A percentile compares a stretch with the other conserved stretches of the same genome.
Conservation (phyloP, 169 alveolate species). For the Cryptosporidium baileyi region DNA sequence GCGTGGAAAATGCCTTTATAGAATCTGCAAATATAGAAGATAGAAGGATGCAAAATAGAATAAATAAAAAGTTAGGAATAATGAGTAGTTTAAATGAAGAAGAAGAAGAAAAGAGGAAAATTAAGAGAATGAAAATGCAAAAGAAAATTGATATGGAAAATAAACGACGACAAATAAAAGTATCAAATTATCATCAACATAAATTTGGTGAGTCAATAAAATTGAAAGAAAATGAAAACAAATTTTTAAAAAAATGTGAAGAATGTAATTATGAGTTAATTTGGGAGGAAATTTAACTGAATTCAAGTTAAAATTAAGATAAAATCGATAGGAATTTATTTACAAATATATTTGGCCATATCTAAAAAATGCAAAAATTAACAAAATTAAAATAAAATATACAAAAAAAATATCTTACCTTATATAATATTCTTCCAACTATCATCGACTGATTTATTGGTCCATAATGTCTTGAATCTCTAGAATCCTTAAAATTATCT, state of each 20-base stretch:
- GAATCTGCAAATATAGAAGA: constrained; percentile 20
- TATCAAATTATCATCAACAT: constrained; percentile 10
- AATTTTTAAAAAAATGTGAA: constrained; percentile 6
- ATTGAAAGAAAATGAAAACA: background rate
- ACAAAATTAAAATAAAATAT: background rate
- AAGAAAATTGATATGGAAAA: constrained; percentile 17
- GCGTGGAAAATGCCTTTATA: constrained; percentile 25
- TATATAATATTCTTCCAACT: constrained; percentile 14
- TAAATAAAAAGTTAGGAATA: constrained; percentile 33
- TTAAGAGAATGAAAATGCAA: background rate
- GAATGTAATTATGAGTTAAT: constrained; percentile 4
- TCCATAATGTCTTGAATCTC: constrained; percentile 67
- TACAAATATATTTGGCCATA: constrained; percentile 39
- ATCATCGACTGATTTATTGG: constrained; percentile 50
- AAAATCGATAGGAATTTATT: background rate
- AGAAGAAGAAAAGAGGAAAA: background rate
- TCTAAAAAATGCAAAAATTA: background rate
- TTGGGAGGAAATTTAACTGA: constrained; percentile 45
- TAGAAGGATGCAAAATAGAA: constrained; percentile 11
- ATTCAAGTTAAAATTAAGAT: too few species aligned
- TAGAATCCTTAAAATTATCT: constrained; percentile 15
- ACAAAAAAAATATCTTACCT: background rate
- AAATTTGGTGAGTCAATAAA: background rate
- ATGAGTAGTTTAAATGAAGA: background rate
- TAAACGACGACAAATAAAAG: background rate